A percentile compares a stretch with the other conserved stretches of the same genome.
Evolutionary conservation across 805 yeast genomes (phyloP).

Genomic region (Teunomyces barrocoloradensis): DNA sequence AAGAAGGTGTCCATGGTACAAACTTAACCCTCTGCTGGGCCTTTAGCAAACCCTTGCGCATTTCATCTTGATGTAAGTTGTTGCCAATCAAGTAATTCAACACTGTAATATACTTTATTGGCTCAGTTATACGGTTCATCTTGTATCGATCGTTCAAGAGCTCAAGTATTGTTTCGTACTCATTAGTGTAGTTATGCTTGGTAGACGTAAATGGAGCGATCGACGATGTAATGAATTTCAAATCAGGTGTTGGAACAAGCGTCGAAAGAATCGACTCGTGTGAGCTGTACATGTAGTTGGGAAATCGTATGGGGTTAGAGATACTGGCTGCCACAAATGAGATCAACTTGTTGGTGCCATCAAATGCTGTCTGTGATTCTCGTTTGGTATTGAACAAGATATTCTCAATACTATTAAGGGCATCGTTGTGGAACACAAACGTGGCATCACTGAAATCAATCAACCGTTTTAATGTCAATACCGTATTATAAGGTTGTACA

Average conservation of each 20-base stretch:
- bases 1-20: constrained; percentile 82
- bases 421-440: constrained; percentile 88
- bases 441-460: constrained; percentile 84
- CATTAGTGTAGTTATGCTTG: constrained; percentile 62
- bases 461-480: constrained; percentile 76
- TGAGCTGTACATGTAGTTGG: constrained; percentile 87
- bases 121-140: constrained; percentile 54
- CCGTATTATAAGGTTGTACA: constrained; percentile 92
- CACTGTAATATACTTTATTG: constrained; percentile 59
- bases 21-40: constrained; percentile 68
- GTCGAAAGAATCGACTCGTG: constrained; percentile 78
- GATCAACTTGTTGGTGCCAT: constrained; percentile 80
- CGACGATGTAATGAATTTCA: constrained; percentile 57
- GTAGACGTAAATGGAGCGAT: constrained; percentile 39
- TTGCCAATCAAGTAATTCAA: constrained; percentile 66
- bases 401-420: constrained; percentile 70
- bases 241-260: constrained; percentile 79
- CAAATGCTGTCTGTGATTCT: constrained; percentile 51
- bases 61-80: constrained; percentile 63
- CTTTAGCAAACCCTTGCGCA: constrained; percentile 62
- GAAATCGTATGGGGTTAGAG: constrained; percentile 86
- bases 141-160: constrained; percentile 73
- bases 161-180: constrained; percentile 82
- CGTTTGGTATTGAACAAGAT: constrained; percentile 10
- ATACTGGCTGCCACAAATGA: constrained; percentile 80